These are phyloP conservation scores for Mallotus nudiflorus DNA, from an alignment of 345 rosid genomes.

Conservation along the genomic window DNA sequence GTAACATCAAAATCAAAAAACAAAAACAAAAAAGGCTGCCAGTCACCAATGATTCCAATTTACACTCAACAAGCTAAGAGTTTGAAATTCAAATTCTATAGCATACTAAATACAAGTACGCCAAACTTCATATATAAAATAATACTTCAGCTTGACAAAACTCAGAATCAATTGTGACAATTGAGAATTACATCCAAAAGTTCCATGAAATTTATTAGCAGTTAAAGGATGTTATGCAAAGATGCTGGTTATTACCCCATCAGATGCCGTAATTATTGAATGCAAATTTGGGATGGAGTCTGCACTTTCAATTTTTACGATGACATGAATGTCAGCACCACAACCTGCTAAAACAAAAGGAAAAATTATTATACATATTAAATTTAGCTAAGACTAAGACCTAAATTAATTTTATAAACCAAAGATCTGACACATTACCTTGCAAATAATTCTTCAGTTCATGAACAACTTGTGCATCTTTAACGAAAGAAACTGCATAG, in stretches of 20 bases:
- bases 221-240: constrained; percentile 19
- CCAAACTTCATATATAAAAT: background rate
- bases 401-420: constrained; percentile 2
- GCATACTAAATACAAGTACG: background rate
- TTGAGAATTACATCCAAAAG: background rate
- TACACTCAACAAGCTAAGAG: background rate
- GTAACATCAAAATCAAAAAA: background rate
- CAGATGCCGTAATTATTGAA: constrained; percentile 97
- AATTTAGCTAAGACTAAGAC: background rate
- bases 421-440: constrained; percentile 34
- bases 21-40: background rate
- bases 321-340: constrained; percentile 86
- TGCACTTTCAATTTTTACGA: constrained; percentile 92
- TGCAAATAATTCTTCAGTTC: constrained; percentile 91
- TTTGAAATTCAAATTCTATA: background rate
- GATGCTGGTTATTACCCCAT: constrained; percentile 66
- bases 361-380: constrained; percentile 11
- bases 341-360: constrained; percentile 48
- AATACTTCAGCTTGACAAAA: background rate
- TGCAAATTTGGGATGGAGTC: constrained; percentile 94
- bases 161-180: background rate
- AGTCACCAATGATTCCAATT: background rate
- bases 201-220: constrained; percentile 11
- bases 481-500: constrained; percentile 96
- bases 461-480: constrained; percentile 98